phyloP scores from a whole-genome alignment of 768 basidiomycete species.

The Ramaria rubella region DNA sequence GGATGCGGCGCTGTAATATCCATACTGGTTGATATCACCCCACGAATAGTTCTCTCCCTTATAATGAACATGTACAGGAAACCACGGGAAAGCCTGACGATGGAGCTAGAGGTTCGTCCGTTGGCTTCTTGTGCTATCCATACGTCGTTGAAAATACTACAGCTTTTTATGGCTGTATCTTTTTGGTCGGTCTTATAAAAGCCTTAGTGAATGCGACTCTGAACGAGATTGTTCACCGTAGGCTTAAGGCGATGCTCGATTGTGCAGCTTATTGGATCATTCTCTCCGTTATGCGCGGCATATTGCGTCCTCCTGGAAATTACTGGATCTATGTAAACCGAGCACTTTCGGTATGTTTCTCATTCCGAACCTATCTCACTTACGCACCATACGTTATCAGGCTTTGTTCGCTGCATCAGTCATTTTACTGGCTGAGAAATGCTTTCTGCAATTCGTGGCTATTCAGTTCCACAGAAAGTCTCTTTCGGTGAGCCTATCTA shows the following conservation, averaged over 20 bases:
- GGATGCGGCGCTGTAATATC: slow-evolving; percentile 54
- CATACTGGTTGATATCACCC: slow-evolving; percentile 57
- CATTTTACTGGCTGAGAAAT: slow-evolving; percentile 45
- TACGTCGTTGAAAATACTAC: neutral
- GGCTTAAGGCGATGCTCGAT: slow-evolving; percentile 65
- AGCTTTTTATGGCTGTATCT: slow-evolving; percentile 8
- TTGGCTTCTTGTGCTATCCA: neutral
- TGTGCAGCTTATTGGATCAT: slow-evolving; percentile 70
- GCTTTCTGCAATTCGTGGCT: slow-evolving; percentile 68
- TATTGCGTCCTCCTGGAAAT: slow-evolving; percentile 51
- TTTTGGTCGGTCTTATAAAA: neutral
- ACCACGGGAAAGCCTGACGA: slow-evolving; percentile 59
- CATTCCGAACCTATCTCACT: slow-evolving; percentile 14
- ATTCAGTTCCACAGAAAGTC: slow-evolving; percentile 77
- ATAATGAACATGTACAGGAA: slow-evolving; percentile 47
- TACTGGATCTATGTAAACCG: slow-evolving; percentile 69
- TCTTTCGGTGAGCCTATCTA: slow-evolving; percentile 33
- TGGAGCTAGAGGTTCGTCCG: slow-evolving; percentile 54
- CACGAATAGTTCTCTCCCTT: slow-evolving; percentile 47
- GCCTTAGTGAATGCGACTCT: slow-evolving; percentile 34
- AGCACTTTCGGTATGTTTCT: slow-evolving; percentile 56
- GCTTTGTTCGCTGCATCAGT: slow-evolving; percentile 39
- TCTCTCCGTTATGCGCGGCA: slow-evolving; percentile 52
- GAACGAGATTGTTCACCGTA: slow-evolving; percentile 57
- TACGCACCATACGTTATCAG: slow-evolving; percentile 18